Percentiles rank a stretch among this genome's conserved stretches.
Evolutionary conservation across 2,329 filamentous ascomycete genomes (phyloP).

Genomic region (Cercospora janseana): DNA sequence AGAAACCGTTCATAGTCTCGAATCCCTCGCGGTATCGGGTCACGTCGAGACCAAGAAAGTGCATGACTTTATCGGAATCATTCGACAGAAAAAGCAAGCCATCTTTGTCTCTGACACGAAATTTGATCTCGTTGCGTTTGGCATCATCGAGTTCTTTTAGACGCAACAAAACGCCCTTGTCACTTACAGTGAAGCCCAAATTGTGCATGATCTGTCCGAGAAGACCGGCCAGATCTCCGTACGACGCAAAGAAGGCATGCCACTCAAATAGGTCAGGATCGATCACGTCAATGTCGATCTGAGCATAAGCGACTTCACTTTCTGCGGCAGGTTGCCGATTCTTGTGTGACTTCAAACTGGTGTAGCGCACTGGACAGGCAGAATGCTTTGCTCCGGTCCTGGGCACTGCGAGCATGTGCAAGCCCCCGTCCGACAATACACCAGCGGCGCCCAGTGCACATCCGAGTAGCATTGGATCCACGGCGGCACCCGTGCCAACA

Average conservation of each 20-base stretch:
- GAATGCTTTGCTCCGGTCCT: slow-evolving; percentile 19
- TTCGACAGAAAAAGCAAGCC: slow-evolving; percentile 60
- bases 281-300: slow-evolving; percentile 67
- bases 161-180: slow-evolving; percentile 62
- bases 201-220: slow-evolving; percentile 63
- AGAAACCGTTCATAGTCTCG: slow-evolving; percentile 54
- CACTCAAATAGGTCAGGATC: slow-evolving; percentile 52
- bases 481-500: slow-evolving; percentile 41
- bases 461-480: slow-evolving; percentile 38
- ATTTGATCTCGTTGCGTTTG: slow-evolving; percentile 42
- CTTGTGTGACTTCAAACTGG: slow-evolving; percentile 8
- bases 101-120: slow-evolving; percentile 38
- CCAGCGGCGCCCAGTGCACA: slow-evolving; percentile 48
- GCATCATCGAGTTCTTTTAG: slow-evolving; percentile 64
- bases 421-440: slow-evolving; percentile 22
- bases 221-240: slow-evolving; percentile 70
- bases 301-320: slow-evolving; percentile 47
- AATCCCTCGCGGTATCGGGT: slow-evolving; percentile 58
- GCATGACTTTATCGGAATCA: slow-evolving; percentile 56
- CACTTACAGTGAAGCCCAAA: slow-evolving; percentile 65
- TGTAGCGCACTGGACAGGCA: slow-evolving; percentile 20
- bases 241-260: slow-evolving; percentile 65
- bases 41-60: slow-evolving; percentile 61
- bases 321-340: slow-evolving; percentile 4
- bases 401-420: slow-evolving; percentile 26